Evolutionary conservation across 2,329 filamentous ascomycete species (phyloP), one percentile per base, ranked within the genome.

Genomic region (Scleromitrula shiraiana): DNA sequence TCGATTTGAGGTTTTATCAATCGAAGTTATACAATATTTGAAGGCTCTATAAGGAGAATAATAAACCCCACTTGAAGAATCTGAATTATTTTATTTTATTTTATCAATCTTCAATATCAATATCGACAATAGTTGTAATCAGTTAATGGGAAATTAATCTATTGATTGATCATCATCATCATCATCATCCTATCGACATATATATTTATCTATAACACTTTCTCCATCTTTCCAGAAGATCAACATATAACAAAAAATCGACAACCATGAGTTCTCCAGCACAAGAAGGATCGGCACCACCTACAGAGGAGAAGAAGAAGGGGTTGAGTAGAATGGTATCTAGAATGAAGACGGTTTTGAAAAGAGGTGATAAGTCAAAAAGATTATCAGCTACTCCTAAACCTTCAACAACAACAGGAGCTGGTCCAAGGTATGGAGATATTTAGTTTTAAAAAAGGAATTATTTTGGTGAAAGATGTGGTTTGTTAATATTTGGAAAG

Each of bases 271-370:
- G 53, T 50, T 46, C 59, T 43, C 48, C 58, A 36, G 53, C 55
- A 19, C 50, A 29, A 22, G 30, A 44, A 23, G 55, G 50, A 19
- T 54, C 57, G 15, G 50, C 37, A n/a, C 52, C 46, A 24, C 50
- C 54, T 2, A 38, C 19, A 10, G 37, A 26, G 15, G 53, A 57
- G 50, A 59, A 60, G 53, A 57, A 57, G 51, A 56, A 56, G 42
- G 54, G 59, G 27, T 44, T 60, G 39, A 54, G 52, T 24, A 56
- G 52, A 27, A 47, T 58, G 14, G 50, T 62, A 7, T 53, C 53
- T 15, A 52, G 58, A 24, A 59, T 61, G 53, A 62, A 60, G 59
- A 59, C 55, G 7, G 57, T 59, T n/a, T 46, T 62, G 45, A 60
- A 56, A 44, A 56, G 50, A 46, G 53, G 50, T 22, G 54, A 60